Evolutionary conservation across 345 rosid species (phyloP), one percentile per base, ranked within the genome.

Genomic region (Acer saccharum): DNA sequence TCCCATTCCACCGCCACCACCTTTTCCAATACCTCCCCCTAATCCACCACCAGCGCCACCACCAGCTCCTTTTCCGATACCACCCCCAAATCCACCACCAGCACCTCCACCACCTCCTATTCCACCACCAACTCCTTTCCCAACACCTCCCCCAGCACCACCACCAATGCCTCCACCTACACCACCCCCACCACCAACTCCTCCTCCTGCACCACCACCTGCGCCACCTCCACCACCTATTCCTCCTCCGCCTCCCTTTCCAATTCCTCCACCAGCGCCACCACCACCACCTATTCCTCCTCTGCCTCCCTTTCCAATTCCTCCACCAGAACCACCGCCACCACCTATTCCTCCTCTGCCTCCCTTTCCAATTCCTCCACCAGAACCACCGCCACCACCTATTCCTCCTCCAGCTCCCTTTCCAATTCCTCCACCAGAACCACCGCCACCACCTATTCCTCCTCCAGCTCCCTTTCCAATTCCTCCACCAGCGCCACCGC

Each of bases 281-380:
- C 21, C 12, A 0, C 43, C 79, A 2, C 69, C 57, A 2, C 78
- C 81, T 3, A 29, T 44, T 1, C 72, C 78, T 1, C 72, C 76
- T 0, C 61, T 72, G 21, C 17, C 68, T 8, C 75, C 77, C 4
- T 72, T 78, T 0, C 79, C 81, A 3, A 54, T 69, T 17, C 81
- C 81, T 23, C 48, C 60, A 3, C 81, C 69, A 10, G 27, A 25
- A 7, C 81, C 77, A 12, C 55, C 69, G 0, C 78, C 77, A 17
- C 23, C 67, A 4, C 78, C 78, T 2, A 32, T 29, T 9, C 69
- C 78, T 1, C 72, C 76, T 0, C 61, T 72, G 21, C 17, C 68
- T 8, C 75, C 77, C 4, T 72, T 78, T 0, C 79, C 81, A 3
- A 54, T 69, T 17, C 81, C 76, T 0, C 63, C 69, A 1, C 76